Evolutionary conservation across 495 filamentous ascomycete genomes (phyloP).

Genomic region (Aspergillus mulundensis): DNA sequence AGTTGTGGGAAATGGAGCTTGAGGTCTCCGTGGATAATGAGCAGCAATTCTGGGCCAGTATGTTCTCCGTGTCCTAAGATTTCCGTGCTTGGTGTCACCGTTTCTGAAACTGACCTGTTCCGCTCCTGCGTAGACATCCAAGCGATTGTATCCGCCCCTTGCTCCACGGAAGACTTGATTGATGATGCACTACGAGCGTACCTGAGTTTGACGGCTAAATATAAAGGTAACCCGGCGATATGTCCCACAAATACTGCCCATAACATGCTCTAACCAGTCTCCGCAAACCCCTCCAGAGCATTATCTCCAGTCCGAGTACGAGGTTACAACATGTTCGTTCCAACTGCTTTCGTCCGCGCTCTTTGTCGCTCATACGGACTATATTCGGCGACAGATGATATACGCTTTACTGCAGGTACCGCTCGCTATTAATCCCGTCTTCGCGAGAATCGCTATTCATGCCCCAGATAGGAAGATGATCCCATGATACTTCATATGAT

Average conservation of each 20-base stretch:
- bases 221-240: constrained; percentile 52
- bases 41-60: constrained; percentile 91
- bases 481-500: constrained; percentile 73
- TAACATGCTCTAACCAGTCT: constrained; percentile 2
- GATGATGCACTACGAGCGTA: constrained; percentile 84
- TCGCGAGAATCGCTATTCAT: neutral
- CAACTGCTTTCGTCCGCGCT: constrained; percentile 71
- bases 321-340: constrained; percentile 79
- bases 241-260: neutral
- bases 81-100: neutral
- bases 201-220: constrained; percentile 71
- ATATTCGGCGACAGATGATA: constrained; percentile 89
- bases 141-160: constrained; percentile 68
- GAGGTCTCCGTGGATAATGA: constrained; percentile 76
- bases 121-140: constrained; percentile 62
- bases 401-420: constrained; percentile 81
- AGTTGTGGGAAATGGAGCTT: constrained; percentile 47
- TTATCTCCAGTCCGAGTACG: constrained; percentile 78
- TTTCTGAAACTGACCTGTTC: neutral
- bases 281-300: constrained; percentile 48
- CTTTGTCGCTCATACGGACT: constrained; percentile 70
- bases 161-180: constrained; percentile 71
- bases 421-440: constrained; percentile 2
- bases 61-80: constrained; percentile 22
- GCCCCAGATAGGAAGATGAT: constrained; percentile 65